These are phyloP conservation scores for Oryza australiensis DNA, from an alignment of 176 grass and related monocot genomes.

Conservation along the genomic window DNA sequence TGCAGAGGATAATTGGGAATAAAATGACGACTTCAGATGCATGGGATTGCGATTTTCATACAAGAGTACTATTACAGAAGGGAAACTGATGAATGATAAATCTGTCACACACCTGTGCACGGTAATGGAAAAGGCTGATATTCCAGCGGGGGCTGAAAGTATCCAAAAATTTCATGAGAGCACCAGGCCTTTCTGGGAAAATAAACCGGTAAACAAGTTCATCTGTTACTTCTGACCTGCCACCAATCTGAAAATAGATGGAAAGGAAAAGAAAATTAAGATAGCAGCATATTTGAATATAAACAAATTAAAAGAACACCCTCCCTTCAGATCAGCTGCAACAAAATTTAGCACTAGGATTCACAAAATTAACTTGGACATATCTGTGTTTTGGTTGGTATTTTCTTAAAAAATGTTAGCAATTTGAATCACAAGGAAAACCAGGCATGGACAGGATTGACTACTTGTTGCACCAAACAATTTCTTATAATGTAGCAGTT, in stretches of 20 bases:
- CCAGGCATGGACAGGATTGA: neutral
- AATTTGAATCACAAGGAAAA: neutral
- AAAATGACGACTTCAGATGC: neutral
- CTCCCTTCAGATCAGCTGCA: neutral
- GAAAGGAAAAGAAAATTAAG: conserved; percentile 1
- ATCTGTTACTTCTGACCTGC: conserved; percentile 72
- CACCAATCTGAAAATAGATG: conserved; percentile 74
- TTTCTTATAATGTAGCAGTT: neutral
- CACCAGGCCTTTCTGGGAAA: conserved; percentile 88
- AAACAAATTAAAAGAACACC: conserved; percentile 21
- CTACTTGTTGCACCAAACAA: neutral
- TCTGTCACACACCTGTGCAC: conserved; percentile 62
- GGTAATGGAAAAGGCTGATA: conserved; percentile 97
- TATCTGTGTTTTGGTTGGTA: neutral
- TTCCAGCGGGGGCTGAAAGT: conserved; percentile 87
- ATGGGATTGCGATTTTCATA: conserved; percentile 8
- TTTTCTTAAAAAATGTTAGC: neutral
- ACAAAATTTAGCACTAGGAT: neutral
- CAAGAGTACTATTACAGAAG: neutral
- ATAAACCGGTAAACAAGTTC: conserved; percentile 93
- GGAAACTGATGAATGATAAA: neutral
- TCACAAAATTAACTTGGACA: neutral
- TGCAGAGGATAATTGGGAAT: neutral
- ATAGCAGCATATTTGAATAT: neutral
- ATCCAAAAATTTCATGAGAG: conserved; percentile 91